These are phyloP conservation scores for Solanum medicagineum DNA, from an alignment of 257 asterid species.

Conservation along the genomic window DNA sequence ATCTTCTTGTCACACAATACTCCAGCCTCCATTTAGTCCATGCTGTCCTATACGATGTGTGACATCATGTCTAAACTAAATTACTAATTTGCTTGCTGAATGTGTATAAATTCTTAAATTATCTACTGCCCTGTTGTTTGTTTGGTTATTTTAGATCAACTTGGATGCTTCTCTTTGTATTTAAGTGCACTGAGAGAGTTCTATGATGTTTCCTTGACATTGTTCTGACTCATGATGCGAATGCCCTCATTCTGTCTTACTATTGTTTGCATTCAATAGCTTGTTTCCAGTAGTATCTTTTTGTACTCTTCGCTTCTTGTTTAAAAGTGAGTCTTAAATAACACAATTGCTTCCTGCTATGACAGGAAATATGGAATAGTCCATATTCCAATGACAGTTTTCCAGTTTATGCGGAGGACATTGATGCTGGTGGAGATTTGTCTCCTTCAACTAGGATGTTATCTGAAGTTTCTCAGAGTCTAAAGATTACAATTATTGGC, in stretches of 20 bases:
- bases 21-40: too few species aligned
- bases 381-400: conserved; percentile 76
- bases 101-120: neutral
- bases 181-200: neutral
- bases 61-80: neutral
- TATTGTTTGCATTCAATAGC: neutral
- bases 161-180: neutral
- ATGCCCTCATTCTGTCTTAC: neutral
- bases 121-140: neutral
- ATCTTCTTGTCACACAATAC: too few species aligned
- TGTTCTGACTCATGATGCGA: neutral
- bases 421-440: conserved; percentile 49
- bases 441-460: conserved; percentile 82
- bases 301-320: neutral
- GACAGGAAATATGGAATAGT: conserved; percentile 84
- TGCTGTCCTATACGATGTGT: too few species aligned
- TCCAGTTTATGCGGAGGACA: conserved; percentile 77
- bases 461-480: conserved; percentile 51
- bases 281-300: neutral
- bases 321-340: neutral
- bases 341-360: conserved; percentile 4
- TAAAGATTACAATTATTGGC: conserved; percentile 62
- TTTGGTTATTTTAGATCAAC: neutral
- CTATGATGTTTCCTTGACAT: neutral
- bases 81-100: neutral